phyloP scores from a whole-genome alignment of 2,329 filamentous ascomycete genomes.

The Ophiostoma sp. region DNA sequence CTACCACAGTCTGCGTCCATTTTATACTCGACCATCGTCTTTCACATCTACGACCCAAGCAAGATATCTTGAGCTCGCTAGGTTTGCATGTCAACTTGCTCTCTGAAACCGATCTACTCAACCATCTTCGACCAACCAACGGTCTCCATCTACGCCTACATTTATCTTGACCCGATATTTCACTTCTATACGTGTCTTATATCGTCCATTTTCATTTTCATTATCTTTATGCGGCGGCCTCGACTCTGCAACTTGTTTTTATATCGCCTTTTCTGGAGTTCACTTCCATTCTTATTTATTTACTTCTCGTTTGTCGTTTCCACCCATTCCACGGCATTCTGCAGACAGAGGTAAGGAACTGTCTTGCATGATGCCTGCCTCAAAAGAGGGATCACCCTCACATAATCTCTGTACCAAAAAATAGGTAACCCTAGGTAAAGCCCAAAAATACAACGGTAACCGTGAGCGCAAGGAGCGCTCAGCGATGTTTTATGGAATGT shows the following conservation, averaged over 20 bases:
- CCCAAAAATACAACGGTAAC: not conserved
- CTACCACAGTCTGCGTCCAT: not conserved
- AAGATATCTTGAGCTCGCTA: not conserved
- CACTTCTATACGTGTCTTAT: not conserved
- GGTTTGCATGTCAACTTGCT: not conserved
- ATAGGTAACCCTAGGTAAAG: slow-evolving; percentile 11
- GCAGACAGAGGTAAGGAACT: slow-evolving; percentile 25
- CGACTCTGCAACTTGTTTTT: not conserved
- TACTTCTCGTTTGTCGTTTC: not conserved
- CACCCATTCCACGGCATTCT: not conserved
- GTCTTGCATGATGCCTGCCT: not conserved
- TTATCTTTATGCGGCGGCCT: not conserved
- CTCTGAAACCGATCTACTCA: not conserved
- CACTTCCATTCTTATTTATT: not conserved
- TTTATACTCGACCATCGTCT: not conserved
- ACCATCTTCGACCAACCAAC: no score
- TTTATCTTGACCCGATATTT: not conserved
- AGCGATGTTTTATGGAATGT: not conserved
- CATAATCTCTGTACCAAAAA: slow-evolving; percentile 9
- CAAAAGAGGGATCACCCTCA: not conserved
- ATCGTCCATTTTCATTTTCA: not conserved
- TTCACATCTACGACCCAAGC: not conserved
- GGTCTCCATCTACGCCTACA: not conserved
- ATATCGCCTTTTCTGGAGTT: not conserved
- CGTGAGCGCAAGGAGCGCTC: not conserved